These are phyloP conservation scores for Halophytophthora batemanensis DNA, from an alignment of 352 stramenopile species.

Conservation along the genomic window DNA sequence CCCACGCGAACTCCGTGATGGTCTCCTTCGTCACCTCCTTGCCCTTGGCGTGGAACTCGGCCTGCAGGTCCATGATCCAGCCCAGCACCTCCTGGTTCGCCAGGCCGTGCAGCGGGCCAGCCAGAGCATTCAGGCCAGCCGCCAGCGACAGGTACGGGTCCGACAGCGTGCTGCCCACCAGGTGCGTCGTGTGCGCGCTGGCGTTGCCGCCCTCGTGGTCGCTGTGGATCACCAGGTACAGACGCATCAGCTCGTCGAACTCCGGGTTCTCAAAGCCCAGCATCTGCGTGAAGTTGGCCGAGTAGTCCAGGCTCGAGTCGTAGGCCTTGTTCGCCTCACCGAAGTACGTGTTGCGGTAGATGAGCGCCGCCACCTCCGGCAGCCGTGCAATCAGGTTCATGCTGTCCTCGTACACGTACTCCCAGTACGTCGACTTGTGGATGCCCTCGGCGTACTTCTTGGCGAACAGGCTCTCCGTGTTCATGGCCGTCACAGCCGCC, in stretches of 20 bases:
- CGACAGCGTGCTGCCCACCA: slow-evolving; percentile 96
- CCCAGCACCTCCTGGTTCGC: slow-evolving; percentile 98
- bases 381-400: slow-evolving; percentile 97
- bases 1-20: slow-evolving; percentile 99
- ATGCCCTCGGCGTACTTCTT: slow-evolving; percentile 96
- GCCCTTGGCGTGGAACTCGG: slow-evolving; percentile 95
- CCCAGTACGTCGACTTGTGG: slow-evolving; percentile 98
- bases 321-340: slow-evolving; percentile 91
- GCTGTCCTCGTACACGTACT: slow-evolving; percentile 98
- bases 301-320: slow-evolving; percentile 97
- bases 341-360: slow-evolving; percentile 99
- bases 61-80: slow-evolving; percentile 94
- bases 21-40: slow-evolving; percentile 97
- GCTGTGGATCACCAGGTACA: slow-evolving; percentile 99
- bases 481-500: slow-evolving; percentile 91
- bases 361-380: slow-evolving; percentile 96
- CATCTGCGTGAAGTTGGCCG: slow-evolving; percentile 98
- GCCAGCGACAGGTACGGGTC: slow-evolving; percentile 98
- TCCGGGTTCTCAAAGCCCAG: slow-evolving; percentile 95
- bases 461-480: slow-evolving; percentile 96
- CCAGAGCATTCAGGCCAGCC: slow-evolving; percentile 96
- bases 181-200: slow-evolving; percentile 97
- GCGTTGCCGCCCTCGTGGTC: slow-evolving; percentile 99
- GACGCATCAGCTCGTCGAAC: slow-evolving; percentile 99
- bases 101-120: slow-evolving; percentile 97